These are phyloP conservation scores for Lichtheimia ornata DNA, from an alignment of 371 early-diverging fungal genomes.

Conservation along the genomic window DNA sequence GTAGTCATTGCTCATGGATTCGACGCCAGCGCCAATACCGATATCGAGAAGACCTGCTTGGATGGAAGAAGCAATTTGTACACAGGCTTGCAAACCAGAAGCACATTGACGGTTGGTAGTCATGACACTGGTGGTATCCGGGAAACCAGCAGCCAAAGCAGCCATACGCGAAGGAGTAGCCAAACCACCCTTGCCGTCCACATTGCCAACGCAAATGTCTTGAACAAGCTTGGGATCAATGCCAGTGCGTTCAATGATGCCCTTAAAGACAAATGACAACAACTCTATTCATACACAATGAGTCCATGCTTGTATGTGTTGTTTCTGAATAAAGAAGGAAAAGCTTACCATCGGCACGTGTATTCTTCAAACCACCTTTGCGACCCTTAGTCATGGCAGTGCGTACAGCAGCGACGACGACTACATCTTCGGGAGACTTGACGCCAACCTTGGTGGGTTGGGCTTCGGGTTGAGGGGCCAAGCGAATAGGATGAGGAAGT, in stretches of 20 bases:
- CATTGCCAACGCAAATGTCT: conserved; percentile 96
- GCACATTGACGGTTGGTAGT: conserved; percentile 98
- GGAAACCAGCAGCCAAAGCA: conserved; percentile 91
- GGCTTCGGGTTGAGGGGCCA: conserved; percentile 12
- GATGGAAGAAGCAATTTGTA: conserved; percentile 88
- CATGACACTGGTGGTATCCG: conserved; percentile 77
- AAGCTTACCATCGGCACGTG: conserved; percentile 57
- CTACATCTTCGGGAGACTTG: conserved; percentile 81
- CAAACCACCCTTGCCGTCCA: conserved; percentile 89
- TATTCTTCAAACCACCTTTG: conserved; percentile 93
- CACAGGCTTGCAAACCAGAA: conserved; percentile 94
- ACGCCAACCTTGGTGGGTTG: conserved; percentile 48
- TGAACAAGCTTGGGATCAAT: conserved; percentile 85
- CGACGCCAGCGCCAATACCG: conserved; percentile 98
- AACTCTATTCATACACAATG: conserved; percentile 53
- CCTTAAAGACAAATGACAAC: conserved; percentile 83
- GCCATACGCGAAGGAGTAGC: conserved; percentile 96
- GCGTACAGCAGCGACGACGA: conserved; percentile 80
- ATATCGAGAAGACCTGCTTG: conserved; percentile 90
- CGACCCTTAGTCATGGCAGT: conserved; percentile 87
- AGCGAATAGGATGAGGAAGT: conserved; percentile 25
- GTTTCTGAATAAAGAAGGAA: not conserved
- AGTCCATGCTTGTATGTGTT: not conserved
- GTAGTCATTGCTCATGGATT: conserved; percentile 95
- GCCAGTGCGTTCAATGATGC: conserved; percentile 71